These are phyloP conservation scores for Nidula niveotomentosa DNA, from an alignment of 1,284 basidiomycete species.

Conservation along the genomic window DNA sequence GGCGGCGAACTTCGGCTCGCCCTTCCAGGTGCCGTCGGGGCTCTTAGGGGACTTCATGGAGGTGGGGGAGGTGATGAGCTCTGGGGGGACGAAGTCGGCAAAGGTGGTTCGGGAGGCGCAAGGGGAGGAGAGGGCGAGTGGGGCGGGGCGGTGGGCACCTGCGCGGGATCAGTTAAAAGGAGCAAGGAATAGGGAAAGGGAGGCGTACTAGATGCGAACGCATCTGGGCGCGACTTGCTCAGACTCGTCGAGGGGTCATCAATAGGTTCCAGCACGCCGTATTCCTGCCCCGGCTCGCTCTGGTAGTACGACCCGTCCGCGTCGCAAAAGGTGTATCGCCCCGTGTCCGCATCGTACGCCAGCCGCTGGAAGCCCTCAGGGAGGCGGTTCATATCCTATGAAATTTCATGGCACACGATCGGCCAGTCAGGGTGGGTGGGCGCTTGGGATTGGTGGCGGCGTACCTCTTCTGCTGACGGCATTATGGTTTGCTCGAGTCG, in stretches of 20 bases:
- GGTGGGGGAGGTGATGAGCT: conserved; percentile 38
- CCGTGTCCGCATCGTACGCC: conserved; percentile 52
- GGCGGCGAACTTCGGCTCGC: conserved; percentile 16
- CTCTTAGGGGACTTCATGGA: conserved; percentile 14
- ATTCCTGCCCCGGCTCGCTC: conserved; percentile 40
- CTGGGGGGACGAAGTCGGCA: conserved; percentile 42
- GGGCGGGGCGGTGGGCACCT: neutral
- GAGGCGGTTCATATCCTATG: conserved; percentile 48
- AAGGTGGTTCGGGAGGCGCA: conserved; percentile 29
- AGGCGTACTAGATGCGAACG: conserved; percentile 11
- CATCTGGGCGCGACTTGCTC: conserved; percentile 16
- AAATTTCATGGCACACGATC: neutral
- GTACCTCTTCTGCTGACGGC: neutral
- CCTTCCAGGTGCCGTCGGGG: conserved; percentile 7
- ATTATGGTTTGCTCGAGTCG: neutral
- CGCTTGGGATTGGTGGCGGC: neutral
- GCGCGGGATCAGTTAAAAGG: neutral
- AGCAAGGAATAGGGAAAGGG: neutral
- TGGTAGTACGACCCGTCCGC: conserved; percentile 39
- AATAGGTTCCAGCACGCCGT: conserved; percentile 41
- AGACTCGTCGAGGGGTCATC: conserved; percentile 10
- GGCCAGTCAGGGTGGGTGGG: neutral
- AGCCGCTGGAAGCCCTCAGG: conserved; percentile 51
- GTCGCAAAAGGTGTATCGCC: conserved; percentile 50
- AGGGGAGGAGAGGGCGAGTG: neutral